Percentiles rank a stretch among this genome's conserved stretches.
Conservation (phyloP, 2,329 filamentous ascomycete genomes). For the Calonectria crousiana region DNA sequence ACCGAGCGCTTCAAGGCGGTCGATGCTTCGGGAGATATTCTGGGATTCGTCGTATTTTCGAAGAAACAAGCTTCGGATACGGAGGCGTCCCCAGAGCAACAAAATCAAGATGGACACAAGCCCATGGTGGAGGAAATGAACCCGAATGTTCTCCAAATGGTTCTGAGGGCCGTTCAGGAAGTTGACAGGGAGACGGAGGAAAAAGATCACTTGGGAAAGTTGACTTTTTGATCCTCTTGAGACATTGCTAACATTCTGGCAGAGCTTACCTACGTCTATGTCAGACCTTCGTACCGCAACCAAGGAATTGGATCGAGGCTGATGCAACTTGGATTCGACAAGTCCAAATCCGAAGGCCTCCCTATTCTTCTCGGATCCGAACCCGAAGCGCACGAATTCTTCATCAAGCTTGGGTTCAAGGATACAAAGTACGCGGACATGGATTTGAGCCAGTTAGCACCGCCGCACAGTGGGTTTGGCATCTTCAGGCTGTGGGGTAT, state of each 20-base stretch:
- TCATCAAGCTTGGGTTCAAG: constrained; percentile 9
- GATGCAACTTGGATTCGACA: neutral
- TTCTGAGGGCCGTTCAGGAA: neutral
- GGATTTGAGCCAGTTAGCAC: constrained; percentile 22
- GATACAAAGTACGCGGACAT: constrained; percentile 14
- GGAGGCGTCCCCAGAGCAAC: neutral
- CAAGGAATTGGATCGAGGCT: constrained; percentile 13
- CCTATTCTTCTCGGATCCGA: constrained; percentile 14
- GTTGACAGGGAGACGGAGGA: neutral
- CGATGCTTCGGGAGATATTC: constrained; percentile 12
- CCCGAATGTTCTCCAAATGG: neutral
- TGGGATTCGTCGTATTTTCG: constrained; percentile 21
- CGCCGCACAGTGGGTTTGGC: constrained; percentile 21
- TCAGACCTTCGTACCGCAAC: constrained; percentile 13
- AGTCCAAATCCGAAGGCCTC: neutral
- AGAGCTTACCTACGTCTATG: constrained; percentile 27
- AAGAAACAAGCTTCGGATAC: neutral
- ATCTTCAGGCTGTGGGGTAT: constrained; percentile 18
- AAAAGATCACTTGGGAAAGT: constrained; percentile 13
- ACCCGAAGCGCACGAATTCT: constrained; percentile 22
- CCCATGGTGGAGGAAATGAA: neutral
- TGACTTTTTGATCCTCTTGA: too few relatives aligned
- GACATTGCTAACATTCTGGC: neutral
- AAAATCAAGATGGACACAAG: neutral
- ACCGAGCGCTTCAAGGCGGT: constrained; percentile 17